Conservation (phyloP, 2,329 filamentous ascomycete genomes). For the Aspergillus fischeri region DNA sequence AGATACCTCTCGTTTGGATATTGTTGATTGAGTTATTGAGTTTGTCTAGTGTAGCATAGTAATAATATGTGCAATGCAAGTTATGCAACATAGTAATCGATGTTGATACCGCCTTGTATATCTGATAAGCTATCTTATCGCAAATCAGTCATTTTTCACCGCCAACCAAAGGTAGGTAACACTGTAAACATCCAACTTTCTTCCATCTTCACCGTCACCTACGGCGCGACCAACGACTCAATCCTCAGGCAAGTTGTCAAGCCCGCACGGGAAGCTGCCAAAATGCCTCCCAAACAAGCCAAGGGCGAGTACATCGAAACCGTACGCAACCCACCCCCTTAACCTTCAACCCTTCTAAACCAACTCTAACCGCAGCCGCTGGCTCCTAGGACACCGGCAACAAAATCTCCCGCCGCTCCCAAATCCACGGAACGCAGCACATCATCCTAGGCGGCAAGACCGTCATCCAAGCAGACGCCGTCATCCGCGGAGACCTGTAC, state of each 20-base stretch:
- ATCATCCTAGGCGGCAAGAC: slow-evolving; percentile 97
- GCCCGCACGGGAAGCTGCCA: background rate
- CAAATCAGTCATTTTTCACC: background rate
- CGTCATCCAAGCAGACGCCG: slow-evolving; percentile 91
- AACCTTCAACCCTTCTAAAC: slow-evolving; percentile 7
- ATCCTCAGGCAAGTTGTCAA: background rate
- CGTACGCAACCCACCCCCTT: slow-evolving; percentile 47
- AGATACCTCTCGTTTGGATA: background rate
- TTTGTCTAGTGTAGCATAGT: background rate
- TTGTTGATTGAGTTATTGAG: too few species aligned
- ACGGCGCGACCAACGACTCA: background rate
- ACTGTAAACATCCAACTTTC: background rate
- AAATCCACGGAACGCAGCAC: slow-evolving; percentile 91
- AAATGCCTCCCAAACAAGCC: slow-evolving; percentile 69
- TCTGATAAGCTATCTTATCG: background rate
- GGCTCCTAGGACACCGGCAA: slow-evolving; percentile 80
- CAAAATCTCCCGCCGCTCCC: slow-evolving; percentile 90
- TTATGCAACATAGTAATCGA: background rate
- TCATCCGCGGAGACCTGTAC: slow-evolving; percentile 85
- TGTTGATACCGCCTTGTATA: background rate
- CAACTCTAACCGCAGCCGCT: slow-evolving; percentile 3
- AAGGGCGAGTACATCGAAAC: slow-evolving; percentile 98
- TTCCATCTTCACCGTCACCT: background rate
- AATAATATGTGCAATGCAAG: background rate
- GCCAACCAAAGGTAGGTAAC: background rate